Percentiles rank a stretch among this genome's conserved stretches.
Conservation (phyloP, 2,329 filamentous ascomycete genomes). For the Aureobasidium namibiae region DNA sequence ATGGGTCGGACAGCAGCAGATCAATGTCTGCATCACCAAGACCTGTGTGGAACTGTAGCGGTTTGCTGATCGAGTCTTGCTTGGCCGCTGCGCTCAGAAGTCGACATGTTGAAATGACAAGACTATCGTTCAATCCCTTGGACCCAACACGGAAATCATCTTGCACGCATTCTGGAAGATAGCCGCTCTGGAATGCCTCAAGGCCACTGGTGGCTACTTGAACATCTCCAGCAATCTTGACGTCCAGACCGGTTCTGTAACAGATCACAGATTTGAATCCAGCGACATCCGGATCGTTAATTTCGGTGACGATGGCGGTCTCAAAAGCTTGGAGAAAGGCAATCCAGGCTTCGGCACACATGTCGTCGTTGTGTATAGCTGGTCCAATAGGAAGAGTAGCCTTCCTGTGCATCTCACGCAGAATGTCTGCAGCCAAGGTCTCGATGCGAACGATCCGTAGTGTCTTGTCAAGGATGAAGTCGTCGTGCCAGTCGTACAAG, state of each 20-base stretch:
- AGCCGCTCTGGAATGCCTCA: constrained; percentile 30
- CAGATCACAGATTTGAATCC: constrained; percentile 80
- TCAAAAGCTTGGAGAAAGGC: constrained; percentile 44
- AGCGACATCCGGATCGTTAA: constrained; percentile 60
- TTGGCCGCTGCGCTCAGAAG: constrained; percentile 43
- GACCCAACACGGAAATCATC: constrained; percentile 49
- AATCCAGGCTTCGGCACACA: constrained; percentile 28
- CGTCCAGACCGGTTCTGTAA: constrained; percentile 65
- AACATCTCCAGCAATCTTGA: constrained; percentile 44
- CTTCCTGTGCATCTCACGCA: constrained; percentile 38
- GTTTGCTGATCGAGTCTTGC: constrained; percentile 48
- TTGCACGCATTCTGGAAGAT: constrained; percentile 31
- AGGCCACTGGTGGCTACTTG: constrained; percentile 25
- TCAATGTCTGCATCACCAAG: constrained; percentile 73
- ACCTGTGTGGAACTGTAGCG: constrained; percentile 76
- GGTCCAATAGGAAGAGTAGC: constrained; percentile 22
- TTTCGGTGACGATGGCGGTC: constrained; percentile 45
- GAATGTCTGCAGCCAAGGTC: constrained; percentile 55
- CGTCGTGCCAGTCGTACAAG: constrained; percentile 56
- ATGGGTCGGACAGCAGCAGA: constrained; percentile 61
- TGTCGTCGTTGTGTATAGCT: constrained; percentile 23
- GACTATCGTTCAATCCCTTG: constrained; percentile 58
- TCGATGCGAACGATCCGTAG: constrained; percentile 75
- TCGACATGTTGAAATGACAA: constrained; percentile 57
- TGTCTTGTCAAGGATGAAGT: constrained; percentile 54